These are phyloP conservation scores for Geranium brycei DNA, from an alignment of 345 rosid species.

Conservation along the genomic window DNA sequence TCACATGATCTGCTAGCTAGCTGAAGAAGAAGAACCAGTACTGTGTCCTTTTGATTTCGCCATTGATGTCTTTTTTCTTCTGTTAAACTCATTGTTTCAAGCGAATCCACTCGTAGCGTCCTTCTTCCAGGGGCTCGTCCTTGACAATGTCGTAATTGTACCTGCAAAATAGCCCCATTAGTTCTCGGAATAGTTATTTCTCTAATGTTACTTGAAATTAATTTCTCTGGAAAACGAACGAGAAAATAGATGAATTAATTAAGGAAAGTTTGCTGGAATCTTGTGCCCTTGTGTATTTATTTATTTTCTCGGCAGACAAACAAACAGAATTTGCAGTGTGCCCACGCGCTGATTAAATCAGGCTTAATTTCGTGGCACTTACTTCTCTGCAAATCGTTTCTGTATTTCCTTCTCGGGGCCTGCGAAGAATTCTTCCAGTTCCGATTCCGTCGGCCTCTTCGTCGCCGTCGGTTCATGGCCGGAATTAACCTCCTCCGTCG, in stretches of 20 bases:
- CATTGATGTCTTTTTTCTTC: constrained; percentile 2
- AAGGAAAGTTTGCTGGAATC: no score
- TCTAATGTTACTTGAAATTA: not conserved
- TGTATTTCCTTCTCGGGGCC: constrained; percentile 39
- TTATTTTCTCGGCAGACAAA: no score
- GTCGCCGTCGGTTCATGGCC: constrained; percentile 22
- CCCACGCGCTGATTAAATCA: no score
- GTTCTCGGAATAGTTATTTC: not conserved
- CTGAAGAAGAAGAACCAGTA: not conserved
- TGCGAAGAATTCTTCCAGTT: constrained; percentile 60
- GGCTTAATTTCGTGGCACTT: constrained; percentile 9
- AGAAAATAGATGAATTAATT: no score
- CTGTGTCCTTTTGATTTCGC: not conserved
- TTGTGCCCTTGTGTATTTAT: no score
- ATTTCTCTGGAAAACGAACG: no score
- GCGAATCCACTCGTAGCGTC: constrained; percentile 50
- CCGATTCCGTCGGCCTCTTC: constrained; percentile 34
- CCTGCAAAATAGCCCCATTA: constrained; percentile 10
- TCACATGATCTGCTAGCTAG: not conserved
- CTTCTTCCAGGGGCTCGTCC: constrained; percentile 21
- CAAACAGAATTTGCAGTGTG: not conserved
- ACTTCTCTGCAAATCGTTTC: constrained; percentile 42
- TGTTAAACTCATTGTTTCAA: constrained; percentile 8
- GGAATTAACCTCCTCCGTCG: constrained; percentile 22
- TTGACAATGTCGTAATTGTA: constrained; percentile 23